phyloP scores from a whole-genome alignment of 1,284 basidiomycete genomes.

The Pyrrhoderma lamaoense region DNA sequence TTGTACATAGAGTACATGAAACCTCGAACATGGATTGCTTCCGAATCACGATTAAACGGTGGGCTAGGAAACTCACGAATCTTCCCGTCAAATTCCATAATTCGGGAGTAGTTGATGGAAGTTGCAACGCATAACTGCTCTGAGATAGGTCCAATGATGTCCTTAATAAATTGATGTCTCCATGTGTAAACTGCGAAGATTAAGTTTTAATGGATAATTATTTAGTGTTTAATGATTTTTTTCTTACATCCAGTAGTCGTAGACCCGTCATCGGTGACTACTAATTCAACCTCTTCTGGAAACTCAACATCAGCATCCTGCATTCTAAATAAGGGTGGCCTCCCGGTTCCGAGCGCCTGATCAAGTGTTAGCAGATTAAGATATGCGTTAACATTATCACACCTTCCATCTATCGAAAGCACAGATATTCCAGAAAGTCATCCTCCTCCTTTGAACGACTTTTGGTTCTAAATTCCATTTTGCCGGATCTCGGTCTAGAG shows the following conservation, averaged over 20 bases:
- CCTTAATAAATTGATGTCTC: constrained; percentile 12
- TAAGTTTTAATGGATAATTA: background rate
- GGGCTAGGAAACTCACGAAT: constrained; percentile 12
- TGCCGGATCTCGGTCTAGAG: constrained; percentile 25
- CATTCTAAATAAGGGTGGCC: constrained; percentile 13
- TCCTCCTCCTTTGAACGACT: constrained; percentile 22
- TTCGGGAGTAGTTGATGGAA: constrained; percentile 16
- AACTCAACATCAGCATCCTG: constrained; percentile 12
- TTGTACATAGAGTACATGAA: constrained; percentile 2
- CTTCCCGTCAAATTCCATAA: constrained; percentile 16
- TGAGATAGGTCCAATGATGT: constrained; percentile 5
- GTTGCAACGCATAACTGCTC: constrained; percentile 4
- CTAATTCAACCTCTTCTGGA: constrained; percentile 9
- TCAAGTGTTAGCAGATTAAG: background rate
- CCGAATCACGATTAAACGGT: background rate
- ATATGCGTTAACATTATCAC: background rate
- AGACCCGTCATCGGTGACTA: constrained; percentile 1
- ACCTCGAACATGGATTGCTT: background rate
- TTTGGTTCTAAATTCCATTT: constrained; percentile 22
- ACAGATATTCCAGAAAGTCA: constrained; percentile 25
- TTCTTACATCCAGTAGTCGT: constrained; percentile 3
- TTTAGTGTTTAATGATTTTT: background rate
- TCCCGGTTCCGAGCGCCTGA: constrained; percentile 6
- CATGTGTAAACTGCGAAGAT: background rate
- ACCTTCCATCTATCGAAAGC: constrained; percentile 16